Evolutionary conservation across 371 early-diverging fungal species (phyloP).

Genomic region (Syncephalastrum monosporum): DNA sequence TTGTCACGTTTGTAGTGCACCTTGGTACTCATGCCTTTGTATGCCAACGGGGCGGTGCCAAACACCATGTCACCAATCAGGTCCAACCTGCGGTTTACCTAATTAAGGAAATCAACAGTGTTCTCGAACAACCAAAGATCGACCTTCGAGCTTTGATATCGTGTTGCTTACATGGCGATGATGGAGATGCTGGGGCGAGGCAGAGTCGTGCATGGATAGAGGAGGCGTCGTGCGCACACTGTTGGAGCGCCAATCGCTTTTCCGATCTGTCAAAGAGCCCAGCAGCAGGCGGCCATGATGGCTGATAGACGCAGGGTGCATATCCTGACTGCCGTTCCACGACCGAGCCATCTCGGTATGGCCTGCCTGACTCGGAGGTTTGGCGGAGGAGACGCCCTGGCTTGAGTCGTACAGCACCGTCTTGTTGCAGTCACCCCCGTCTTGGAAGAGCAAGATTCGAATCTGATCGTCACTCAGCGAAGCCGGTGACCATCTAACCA

Average conservation of each 20-base stretch:
- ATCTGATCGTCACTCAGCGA: slow-evolving; percentile 31
- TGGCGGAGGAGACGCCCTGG: slow-evolving; percentile 15
- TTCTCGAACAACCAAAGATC: background rate
- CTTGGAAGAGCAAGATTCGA: slow-evolving; percentile 41
- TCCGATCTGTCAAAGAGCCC: slow-evolving; percentile 29
- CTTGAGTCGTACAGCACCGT: slow-evolving; percentile 43
- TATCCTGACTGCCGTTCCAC: slow-evolving; percentile 29
- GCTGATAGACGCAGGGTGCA: slow-evolving; percentile 3
- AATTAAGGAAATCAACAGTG: slow-evolving; percentile 6
- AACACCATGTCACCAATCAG: slow-evolving; percentile 65
- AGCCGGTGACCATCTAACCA: slow-evolving; percentile 32
- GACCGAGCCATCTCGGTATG: slow-evolving; percentile 27
- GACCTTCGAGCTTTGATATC: background rate
- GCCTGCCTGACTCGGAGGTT: slow-evolving; percentile 7
- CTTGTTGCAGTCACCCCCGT: slow-evolving; percentile 43
- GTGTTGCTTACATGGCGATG: slow-evolving; percentile 19
- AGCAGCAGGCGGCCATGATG: slow-evolving; percentile 4
- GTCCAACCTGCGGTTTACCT: slow-evolving; percentile 46
- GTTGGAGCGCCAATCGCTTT: slow-evolving; percentile 30
- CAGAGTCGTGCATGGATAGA: slow-evolving; percentile 17
- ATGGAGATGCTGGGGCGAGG: slow-evolving; percentile 14
- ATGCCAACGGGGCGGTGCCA: slow-evolving; percentile 65
- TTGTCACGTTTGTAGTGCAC: slow-evolving; percentile 59
- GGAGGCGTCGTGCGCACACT: slow-evolving; percentile 35
- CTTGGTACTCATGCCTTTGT: slow-evolving; percentile 70